These are phyloP conservation scores for Verbena officinalis DNA, from an alignment of 257 asterid genomes.

Conservation along the genomic window DNA sequence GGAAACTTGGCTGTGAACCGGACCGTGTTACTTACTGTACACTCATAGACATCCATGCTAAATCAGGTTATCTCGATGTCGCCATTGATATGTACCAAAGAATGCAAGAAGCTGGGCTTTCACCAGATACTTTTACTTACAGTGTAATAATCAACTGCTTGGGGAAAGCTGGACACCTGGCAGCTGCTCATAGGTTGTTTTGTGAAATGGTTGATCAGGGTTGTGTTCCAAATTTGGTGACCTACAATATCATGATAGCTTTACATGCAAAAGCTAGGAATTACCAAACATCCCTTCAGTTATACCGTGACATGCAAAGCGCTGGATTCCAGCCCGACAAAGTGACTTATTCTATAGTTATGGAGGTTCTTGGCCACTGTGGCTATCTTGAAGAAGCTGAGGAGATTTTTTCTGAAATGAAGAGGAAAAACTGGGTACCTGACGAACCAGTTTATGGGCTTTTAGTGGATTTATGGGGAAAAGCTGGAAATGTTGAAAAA, in stretches of 20 bases:
- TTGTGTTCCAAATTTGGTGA: constrained; percentile 83
- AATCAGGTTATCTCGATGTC: constrained; percentile 89
- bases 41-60: constrained; percentile 93
- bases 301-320: constrained; percentile 86
- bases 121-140: constrained; percentile 96
- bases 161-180: constrained; percentile 92
- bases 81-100: constrained; percentile 86
- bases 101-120: constrained; percentile 94
- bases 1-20: constrained; percentile 71
- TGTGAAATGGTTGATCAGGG: constrained; percentile 92
- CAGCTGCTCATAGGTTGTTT: constrained; percentile 76
- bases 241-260: constrained; percentile 93
- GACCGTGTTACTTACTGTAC: constrained; percentile 98
- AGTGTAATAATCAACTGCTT: constrained; percentile 95
- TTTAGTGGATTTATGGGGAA: constrained; percentile 93
- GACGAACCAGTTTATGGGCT: constrained; percentile 98
- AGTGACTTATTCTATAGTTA: constrained; percentile 90
- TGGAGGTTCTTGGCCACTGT: constrained; percentile 98
- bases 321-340: constrained; percentile 96
- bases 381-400: constrained; percentile 93
- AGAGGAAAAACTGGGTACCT: constrained; percentile 88
- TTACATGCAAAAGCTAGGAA: constrained; percentile 92
- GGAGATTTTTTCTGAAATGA: constrained; percentile 86
- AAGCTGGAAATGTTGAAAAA: constrained; percentile 82
- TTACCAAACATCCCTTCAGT: constrained; percentile 73